A percentile compares a stretch with the other conserved stretches of the same genome.
Evolutionary conservation across 345 rosid species (phyloP).

Genomic region (Leavenworthia alabamica): DNA sequence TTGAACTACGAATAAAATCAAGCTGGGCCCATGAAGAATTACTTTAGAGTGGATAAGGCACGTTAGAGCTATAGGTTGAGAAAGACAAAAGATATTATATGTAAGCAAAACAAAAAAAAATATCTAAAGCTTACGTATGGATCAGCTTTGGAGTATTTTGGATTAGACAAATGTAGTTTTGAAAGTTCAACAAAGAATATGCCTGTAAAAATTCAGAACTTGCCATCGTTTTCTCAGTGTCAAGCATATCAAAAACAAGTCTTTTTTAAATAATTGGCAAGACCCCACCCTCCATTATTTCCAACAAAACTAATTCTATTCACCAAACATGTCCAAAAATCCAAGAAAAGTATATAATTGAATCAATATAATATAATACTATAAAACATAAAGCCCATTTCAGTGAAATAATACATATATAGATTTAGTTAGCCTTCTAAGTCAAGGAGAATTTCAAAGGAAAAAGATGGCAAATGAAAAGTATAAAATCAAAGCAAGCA

Average conservation of each 20-base stretch:
- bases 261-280: conserved; percentile 9
- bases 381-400: neutral
- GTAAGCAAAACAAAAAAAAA: conserved; percentile 17
- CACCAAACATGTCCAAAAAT: conserved; percentile 18
- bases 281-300: conserved; percentile 36
- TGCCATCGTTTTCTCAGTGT: conserved; percentile 29
- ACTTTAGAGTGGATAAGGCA: conserved; percentile 27
- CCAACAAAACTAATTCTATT: conserved; percentile 18
- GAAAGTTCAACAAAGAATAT: conserved; percentile 28
- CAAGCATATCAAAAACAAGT: conserved; percentile 23
- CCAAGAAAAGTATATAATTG: conserved; percentile 2
- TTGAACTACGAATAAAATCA: conserved; percentile 23
- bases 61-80: conserved; percentile 13
- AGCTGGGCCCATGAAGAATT: conserved; percentile 28
- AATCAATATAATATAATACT: conserved; percentile 4
- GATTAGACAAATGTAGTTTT: conserved; percentile 9
- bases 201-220: conserved; percentile 24
- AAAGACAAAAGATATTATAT: conserved; percentile 9
- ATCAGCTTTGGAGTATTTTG: conserved; percentile 17
- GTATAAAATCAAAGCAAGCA: conserved; percentile 18
- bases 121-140: neutral
- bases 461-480: conserved; percentile 13
- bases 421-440: neutral
- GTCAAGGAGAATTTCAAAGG: conserved; percentile 17
- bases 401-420: neutral